Base-by-base conservation (phyloP, 139 green algal genomes). In the Coccomyxa sp. region DNA sequence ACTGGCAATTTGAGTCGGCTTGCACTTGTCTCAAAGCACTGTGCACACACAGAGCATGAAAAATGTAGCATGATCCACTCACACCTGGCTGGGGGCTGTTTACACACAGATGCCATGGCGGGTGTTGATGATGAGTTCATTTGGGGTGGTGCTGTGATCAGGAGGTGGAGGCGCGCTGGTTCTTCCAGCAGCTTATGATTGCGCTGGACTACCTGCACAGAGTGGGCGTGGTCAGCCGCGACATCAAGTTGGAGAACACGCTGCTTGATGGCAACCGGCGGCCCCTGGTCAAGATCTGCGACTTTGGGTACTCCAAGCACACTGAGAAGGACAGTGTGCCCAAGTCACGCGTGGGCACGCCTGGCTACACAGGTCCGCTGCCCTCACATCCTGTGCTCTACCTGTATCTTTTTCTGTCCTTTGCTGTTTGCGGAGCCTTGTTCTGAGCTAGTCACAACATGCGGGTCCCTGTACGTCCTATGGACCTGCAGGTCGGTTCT, bases 281-380 rank as follows among this genome's bases (percentile, higher is more conserved):
- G 79, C 92, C 90, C 51, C 87, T 93, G 60, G 82, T 98, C 13
- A 98, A 98, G 86, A 94, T 98, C 38, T 98, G 95, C 86, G 95
- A 98, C 86, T 98, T 98, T 92, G 95, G 95, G 0, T 96, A 96
- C 88, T 93, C 87, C 28, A 97, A 95, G 83, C 85, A 91, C 79
- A 92, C 94, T 74, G 81, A 92, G 28, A 89, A 95, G 63, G 87
- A 96, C 85, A 92, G 87, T 13, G 81, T 92, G 12, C 89, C 93
- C 71, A 90, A 88, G 71, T 87, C 79, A 18, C 68, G 67, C 1
- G 81, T 93, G 51, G 90, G 90, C 82, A 93, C 90, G 7, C 90
- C 90, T 67, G 90, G 90, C 11, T 93, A 93, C 81, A 92, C 90
- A 28, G 90, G 88, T 77, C 81, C 79, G 27, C 58, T 66, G 77